Evolutionary conservation across 2,329 filamentous ascomycete genomes (phyloP).

Genomic region (Microascus cirrosus): DNA sequence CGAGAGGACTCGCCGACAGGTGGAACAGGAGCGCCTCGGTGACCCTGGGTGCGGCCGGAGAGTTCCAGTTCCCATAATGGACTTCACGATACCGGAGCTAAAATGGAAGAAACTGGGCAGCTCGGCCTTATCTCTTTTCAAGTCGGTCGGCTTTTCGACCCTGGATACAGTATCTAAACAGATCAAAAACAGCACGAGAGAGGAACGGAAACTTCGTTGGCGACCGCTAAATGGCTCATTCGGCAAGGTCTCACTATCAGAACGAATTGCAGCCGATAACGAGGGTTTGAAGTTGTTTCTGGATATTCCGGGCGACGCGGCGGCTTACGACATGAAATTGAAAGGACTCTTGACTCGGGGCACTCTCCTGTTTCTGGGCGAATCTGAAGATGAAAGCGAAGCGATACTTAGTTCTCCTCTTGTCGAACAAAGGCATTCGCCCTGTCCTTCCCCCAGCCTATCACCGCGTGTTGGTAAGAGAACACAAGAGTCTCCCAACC

Average conservation of each 20-base stretch:
- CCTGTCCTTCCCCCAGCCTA: neutral
- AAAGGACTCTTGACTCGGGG: neutral
- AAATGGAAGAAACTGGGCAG: conserved; percentile 11
- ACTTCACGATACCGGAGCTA: conserved; percentile 13
- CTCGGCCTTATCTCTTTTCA: neutral
- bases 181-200: neutral
- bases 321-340: neutral
- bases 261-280: neutral
- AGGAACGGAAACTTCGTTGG: neutral
- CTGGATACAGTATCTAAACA: neutral
- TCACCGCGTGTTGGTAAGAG: neutral
- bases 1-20: neutral
- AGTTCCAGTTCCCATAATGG: conserved; percentile 15
- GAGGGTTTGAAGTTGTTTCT: neutral
- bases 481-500: neutral
- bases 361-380: neutral
- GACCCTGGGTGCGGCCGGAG: conserved; percentile 13
- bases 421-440: neutral
- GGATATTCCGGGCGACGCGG: neutral
- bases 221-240: neutral
- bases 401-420: neutral
- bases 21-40: conserved; percentile 18
- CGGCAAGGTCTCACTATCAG: neutral
- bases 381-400: neutral
- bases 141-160: neutral